Base-by-base conservation (phyloP, 129 eudicot genomes). In the Pittosporum tobira region DNA sequence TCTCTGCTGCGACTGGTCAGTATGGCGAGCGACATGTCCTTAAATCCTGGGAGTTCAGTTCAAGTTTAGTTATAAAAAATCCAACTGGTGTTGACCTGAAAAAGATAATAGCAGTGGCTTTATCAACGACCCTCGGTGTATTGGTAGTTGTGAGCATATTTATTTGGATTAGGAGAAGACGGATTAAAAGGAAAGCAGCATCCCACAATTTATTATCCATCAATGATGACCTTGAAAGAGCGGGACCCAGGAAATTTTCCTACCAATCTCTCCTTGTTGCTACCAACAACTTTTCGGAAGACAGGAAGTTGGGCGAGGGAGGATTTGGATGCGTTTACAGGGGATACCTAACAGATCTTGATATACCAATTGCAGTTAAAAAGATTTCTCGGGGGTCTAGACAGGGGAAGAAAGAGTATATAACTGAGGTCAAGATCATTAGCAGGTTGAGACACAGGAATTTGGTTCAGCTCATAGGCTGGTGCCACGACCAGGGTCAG, bases 281-380 rank as follows among this genome's bases (percentile, higher is more conserved):
- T 6, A 83, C 85, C 16, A 59, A 62, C 26, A 69, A 79, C 36
- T 83, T 83, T 71, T 69, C 82, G 5, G 25, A 30, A 6, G 80
- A 72, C 8, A 26, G 73, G 18, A 79, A 83, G 57, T 59, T 83
- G 28, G 90, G 90, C 1, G 67, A 69, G 57, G 90, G 85, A 7
- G 90, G 85, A 57, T 81, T 77, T 38, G 88, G 88, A 0, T 62
- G 67, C 24, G 88, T 81, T 29, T 81, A 77, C 69, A 77, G 64
- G 55, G 88, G 88, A 0, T 63, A 53, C 60, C 57, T 81, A 2
- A 11, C 27, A 0, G 66, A 71, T 29, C 36, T 43, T n/a, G 60
- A 25, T 10, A 58, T 43, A 4, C 14, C 25, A 0, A 57, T 81
- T 18, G 88, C 88, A 0, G 78, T 81, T 21, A 81, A 81, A 71